Percentiles rank a stretch among this genome's conserved stretches.
These are phyloP conservation scores for Pyropia haitanensis DNA, from an alignment of 23 red algal genomes.

Conservation along the genomic window DNA sequence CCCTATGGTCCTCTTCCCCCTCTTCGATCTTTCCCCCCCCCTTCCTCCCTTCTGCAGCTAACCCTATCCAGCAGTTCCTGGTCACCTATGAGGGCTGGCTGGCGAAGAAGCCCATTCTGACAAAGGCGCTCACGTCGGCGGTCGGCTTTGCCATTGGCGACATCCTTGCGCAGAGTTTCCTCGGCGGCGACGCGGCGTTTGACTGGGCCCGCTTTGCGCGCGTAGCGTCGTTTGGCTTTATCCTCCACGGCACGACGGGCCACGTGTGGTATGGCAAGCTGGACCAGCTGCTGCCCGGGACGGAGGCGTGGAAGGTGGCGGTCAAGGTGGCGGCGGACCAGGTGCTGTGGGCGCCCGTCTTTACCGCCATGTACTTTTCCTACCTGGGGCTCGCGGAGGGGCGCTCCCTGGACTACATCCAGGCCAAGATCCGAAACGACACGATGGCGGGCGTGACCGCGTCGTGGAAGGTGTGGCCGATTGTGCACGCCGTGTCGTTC, in stretches of 20 bases:
- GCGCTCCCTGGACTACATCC: conserved; percentile 48
- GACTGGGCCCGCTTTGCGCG: conserved; percentile 57
- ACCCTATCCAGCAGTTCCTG: conserved; percentile 29
- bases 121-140: conserved; percentile 79
- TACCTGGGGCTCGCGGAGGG: conserved; percentile 63
- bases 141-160: conserved; percentile 85
- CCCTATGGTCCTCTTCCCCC: too few species aligned
- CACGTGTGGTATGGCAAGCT: conserved; percentile 76
- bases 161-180: conserved; percentile 80
- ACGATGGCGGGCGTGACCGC: conserved; percentile 71
- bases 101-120: conserved; percentile 59
- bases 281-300: conserved; percentile 69
- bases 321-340: conserved; percentile 87
- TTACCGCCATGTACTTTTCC: conserved; percentile 74
- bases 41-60: not conserved
- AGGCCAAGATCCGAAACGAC: conserved; percentile 70
- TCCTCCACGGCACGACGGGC: conserved; percentile 89
- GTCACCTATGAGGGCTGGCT: conserved; percentile 54
- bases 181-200: conserved; percentile 42
- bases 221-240: conserved; percentile 80
- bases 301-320: conserved; percentile 66
- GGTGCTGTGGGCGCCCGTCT: conserved; percentile 91
- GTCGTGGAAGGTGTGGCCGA: conserved; percentile 98
- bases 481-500: conserved; percentile 94
- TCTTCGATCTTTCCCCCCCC: too few species aligned